phyloP scores from a whole-genome alignment of 768 basidiomycete species.

The Boletus rex-veris region DNA sequence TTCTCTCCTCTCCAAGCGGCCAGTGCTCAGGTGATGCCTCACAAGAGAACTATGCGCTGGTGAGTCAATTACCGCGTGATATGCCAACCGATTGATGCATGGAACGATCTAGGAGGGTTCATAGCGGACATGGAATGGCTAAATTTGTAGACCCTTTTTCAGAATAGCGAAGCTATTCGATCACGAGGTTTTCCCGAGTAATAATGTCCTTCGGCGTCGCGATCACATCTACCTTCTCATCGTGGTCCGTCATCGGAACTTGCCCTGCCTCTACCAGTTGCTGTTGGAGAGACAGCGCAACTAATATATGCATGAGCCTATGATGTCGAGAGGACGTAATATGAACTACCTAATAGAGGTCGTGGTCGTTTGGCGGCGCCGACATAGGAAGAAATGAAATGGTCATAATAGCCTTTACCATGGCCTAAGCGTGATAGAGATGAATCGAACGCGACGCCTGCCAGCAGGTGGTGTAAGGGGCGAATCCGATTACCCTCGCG shows the following conservation, averaged over 20 bases:
- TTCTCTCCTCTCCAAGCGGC: conserved; percentile 37
- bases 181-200: conserved; percentile 20
- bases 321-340: conserved; percentile 8
- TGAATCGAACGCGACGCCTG: conserved; percentile 74
- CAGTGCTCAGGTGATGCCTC: conserved; percentile 6
- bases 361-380: conserved; percentile 36
- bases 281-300: conserved; percentile 62
- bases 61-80: conserved; percentile 23
- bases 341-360: conserved; percentile 56
- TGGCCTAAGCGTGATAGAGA: conserved; percentile 70
- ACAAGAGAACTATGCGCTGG: conserved; percentile 26
- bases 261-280: conserved; percentile 51
- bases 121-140: conserved; percentile 26
- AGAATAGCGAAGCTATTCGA: conserved; percentile 15
- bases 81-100: conserved; percentile 7
- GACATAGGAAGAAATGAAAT: conserved; percentile 59
- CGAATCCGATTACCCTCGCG: conserved; percentile 9
- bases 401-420: conserved; percentile 83
- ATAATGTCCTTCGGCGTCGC: conserved; percentile 45
- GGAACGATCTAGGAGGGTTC: conserved; percentile 11
- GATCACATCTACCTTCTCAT: conserved; percentile 64
- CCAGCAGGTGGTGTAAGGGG: conserved; percentile 8
- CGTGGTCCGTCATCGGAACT: conserved; percentile 53
- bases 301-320: conserved; percentile 34
- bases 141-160: conserved; percentile 6